Percentiles rank a stretch among this genome's conserved stretches.
Conservation (phyloP, 2,329 filamentous ascomycete genomes). For the Sphaerulina musiva region DNA sequence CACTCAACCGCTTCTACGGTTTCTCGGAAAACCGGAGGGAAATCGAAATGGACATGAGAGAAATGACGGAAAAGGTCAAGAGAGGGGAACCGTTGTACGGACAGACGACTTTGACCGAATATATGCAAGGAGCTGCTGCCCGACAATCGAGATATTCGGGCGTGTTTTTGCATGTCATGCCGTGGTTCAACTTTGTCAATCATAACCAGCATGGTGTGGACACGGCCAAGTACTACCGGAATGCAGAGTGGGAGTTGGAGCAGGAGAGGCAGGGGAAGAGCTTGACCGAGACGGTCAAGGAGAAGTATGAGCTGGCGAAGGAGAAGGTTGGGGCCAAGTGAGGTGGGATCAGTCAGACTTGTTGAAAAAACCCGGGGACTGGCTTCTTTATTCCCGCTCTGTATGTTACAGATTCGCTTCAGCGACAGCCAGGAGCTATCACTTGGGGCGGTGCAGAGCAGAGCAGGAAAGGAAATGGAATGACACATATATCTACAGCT, state of each 20-base stretch:
- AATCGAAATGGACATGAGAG: conserved; percentile 90
- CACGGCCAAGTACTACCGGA: conserved; percentile 95
- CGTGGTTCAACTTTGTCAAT: conserved; percentile 99
- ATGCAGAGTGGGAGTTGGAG: conserved; percentile 89
- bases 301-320: conserved; percentile 7
- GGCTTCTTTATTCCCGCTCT: background rate
- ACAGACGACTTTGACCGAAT: conserved; percentile 65
- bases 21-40: conserved; percentile 88
- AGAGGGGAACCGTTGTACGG: conserved; percentile 85
- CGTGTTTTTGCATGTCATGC: conserved; percentile 74
- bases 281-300: conserved; percentile 2
- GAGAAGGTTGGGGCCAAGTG: conserved; percentile 6
- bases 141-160: conserved; percentile 89
- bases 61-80: conserved; percentile 98
- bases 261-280: conserved; percentile 52
- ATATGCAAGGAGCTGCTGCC: conserved; percentile 89
- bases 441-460: background rate
- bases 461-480: background rate
- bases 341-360: background rate
- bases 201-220: conserved; percentile 94
- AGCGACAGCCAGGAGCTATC: background rate
- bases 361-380: background rate
- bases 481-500: conserved; percentile 3
- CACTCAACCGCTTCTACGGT: conserved; percentile 84
- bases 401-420: background rate